Percentiles rank a stretch among this genome's conserved stretches.
phyloP scores from a whole-genome alignment of 2,329 filamentous ascomycete species.

The Hortaea sp. region DNA sequence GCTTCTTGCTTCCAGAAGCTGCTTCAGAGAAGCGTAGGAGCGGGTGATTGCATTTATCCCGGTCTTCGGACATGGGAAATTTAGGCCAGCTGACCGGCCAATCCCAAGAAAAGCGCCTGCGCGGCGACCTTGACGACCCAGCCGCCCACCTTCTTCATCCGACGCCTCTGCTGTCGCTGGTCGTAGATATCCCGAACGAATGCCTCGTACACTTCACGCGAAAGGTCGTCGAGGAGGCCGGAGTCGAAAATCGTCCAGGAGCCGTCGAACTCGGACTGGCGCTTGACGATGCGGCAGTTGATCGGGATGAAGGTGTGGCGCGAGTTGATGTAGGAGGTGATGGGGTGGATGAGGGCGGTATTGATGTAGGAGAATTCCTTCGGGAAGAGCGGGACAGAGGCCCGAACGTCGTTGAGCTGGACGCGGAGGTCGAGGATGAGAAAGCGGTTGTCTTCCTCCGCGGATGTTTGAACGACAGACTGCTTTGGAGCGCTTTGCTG shows the following conservation, averaged over 20 bases:
- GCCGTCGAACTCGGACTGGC: conserved; percentile 79
- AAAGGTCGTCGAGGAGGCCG: conserved; percentile 86
- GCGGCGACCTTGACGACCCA: conserved; percentile 91
- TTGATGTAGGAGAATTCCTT: conserved; percentile 90
- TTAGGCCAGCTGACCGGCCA: conserved; percentile 67
- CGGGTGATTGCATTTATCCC: too few relatives aligned
- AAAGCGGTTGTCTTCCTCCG: conserved; percentile 35
- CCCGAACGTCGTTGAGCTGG: conserved; percentile 88
- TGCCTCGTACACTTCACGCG: conserved; percentile 86
- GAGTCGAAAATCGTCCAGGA: conserved; percentile 93
- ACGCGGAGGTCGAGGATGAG: conserved; percentile 92
- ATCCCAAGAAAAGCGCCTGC: conserved; percentile 88
- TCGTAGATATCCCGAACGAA: conserved; percentile 88
- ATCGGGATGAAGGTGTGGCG: conserved; percentile 81
- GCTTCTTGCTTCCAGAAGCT: too few relatives aligned
- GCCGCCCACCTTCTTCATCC: conserved; percentile 90
- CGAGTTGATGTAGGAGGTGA: conserved; percentile 96
- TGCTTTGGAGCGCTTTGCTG: not conserved
- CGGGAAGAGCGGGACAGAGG: conserved; percentile 85
- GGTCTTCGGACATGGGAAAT: too few relatives aligned
- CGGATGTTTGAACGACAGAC: not conserved
- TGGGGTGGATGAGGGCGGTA: conserved; percentile 86
- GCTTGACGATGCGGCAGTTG: conserved; percentile 87
- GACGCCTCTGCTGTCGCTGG: conserved; percentile 71
- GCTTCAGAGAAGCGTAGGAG: too few relatives aligned